These are phyloP conservation scores for Saccharum officinarum DNA, from an alignment of 176 grass and related monocot genomes.

Conservation along the genomic window DNA sequence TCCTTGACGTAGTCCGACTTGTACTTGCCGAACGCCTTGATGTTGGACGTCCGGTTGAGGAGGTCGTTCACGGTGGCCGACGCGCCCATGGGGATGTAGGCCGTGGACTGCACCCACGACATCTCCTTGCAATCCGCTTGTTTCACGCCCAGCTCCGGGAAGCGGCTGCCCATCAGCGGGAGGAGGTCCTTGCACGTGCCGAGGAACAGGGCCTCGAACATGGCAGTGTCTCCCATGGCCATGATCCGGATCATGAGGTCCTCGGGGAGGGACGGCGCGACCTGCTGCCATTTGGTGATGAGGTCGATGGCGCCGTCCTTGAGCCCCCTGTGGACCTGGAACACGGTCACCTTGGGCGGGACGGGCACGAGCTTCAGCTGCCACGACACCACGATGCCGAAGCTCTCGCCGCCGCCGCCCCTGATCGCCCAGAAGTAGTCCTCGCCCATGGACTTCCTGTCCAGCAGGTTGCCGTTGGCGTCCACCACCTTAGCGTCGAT, in stretches of 20 bases:
- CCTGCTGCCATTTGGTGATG: slow-evolving; percentile 49
- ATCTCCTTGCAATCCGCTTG: slow-evolving; percentile 48
- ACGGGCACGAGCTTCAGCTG: slow-evolving; percentile 45
- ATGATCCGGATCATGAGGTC: slow-evolving; percentile 40
- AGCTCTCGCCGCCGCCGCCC: slow-evolving; percentile 52
- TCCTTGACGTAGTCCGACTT: slow-evolving; percentile 36
- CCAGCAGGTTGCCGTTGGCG: slow-evolving; percentile 41
- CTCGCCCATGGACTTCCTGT: slow-evolving; percentile 56
- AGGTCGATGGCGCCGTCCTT: slow-evolving; percentile 38
- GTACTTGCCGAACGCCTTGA: neutral
- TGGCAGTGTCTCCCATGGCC: slow-evolving; percentile 17
- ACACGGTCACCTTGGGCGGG: slow-evolving; percentile 22
- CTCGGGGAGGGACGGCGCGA: slow-evolving; percentile 23
- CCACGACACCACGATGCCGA: slow-evolving; percentile 60
- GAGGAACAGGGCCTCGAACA: slow-evolving; percentile 46
- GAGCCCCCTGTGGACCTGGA: slow-evolving; percentile 30
- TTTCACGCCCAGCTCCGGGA: slow-evolving; percentile 44
- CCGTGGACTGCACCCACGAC: slow-evolving; percentile 47
- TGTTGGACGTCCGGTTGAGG: neutral
- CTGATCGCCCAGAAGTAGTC: slow-evolving; percentile 56
- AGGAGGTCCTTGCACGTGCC: slow-evolving; percentile 39
- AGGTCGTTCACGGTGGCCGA: neutral
- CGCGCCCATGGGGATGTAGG: slow-evolving; percentile 24
- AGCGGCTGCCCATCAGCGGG: neutral
- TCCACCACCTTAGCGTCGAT: slow-evolving; percentile 62